Conservation (phyloP, 1,139 yeast genomes). For the Magnusiomyces magnusii region DNA sequence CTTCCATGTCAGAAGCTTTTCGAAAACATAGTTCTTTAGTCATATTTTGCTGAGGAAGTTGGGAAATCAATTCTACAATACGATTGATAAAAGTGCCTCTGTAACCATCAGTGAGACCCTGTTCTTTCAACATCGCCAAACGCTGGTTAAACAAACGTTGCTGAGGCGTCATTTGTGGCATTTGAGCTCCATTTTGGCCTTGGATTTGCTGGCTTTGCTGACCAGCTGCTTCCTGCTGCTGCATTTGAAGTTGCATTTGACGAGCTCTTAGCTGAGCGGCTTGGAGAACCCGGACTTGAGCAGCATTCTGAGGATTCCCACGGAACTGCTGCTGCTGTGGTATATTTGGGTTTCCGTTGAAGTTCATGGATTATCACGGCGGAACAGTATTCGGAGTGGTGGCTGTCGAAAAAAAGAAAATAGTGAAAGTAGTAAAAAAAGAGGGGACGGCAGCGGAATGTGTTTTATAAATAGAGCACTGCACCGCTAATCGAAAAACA, state of each 20-base stretch:
- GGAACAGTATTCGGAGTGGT: neutral
- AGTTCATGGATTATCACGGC: neutral
- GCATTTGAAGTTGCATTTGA: neutral
- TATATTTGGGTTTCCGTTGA: neutral
- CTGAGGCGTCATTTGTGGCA: neutral
- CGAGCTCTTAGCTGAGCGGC: conserved; percentile 6
- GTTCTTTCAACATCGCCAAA: neutral
- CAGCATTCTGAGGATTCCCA: neutral
- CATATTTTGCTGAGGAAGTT: neutral
- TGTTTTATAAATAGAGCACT: neutral
- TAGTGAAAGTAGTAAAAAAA: neutral
- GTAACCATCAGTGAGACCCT: neutral
- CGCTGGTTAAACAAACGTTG: neutral
- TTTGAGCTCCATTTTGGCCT: neutral
- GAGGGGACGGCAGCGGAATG: neutral
- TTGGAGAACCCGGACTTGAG: conserved; percentile 1
- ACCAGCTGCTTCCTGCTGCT: neutral
- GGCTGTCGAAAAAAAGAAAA: neutral
- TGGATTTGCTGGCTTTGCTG: neutral
- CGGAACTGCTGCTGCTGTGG: neutral
- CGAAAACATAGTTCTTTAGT: neutral
- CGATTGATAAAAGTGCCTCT: neutral
- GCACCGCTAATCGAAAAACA: neutral
- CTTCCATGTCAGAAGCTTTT: neutral
- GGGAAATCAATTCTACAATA: neutral